phyloP scores from a whole-genome alignment of 306 rosid genomes.

The Lagenaria siceraria region DNA sequence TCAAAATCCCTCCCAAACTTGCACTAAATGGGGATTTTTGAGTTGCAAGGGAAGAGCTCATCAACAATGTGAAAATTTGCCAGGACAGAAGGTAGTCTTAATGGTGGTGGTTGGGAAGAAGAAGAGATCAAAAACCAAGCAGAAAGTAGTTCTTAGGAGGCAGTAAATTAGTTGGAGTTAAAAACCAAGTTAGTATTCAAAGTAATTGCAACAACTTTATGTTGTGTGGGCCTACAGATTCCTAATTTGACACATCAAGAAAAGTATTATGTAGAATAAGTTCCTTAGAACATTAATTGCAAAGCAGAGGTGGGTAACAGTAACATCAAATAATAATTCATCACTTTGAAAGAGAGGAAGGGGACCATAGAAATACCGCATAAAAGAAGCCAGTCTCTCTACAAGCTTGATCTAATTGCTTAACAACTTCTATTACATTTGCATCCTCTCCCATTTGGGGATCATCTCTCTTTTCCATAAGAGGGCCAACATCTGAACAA shows the following conservation, averaged over 20 bases:
- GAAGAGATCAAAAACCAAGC: not conserved
- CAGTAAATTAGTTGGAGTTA: not conserved
- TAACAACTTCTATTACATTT: slow-evolving; percentile 45
- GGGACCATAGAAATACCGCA: slow-evolving; percentile 36
- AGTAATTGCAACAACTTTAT: not conserved
- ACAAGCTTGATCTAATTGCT: slow-evolving; percentile 73
- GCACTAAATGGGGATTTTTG: too few relatives aligned
- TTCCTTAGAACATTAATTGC: not conserved
- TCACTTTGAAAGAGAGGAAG: not conserved
- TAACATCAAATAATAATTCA: not conserved
- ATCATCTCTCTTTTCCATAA: slow-evolving; percentile 52
- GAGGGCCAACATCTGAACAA: slow-evolving; percentile 49
- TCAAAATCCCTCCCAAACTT: too few relatives aligned
- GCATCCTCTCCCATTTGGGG: slow-evolving; percentile 56
- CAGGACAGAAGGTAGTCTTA: not conserved
- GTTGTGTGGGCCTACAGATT: not conserved
- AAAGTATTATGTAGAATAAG: not conserved
- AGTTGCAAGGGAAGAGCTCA: too few relatives aligned
- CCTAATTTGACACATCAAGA: not conserved
- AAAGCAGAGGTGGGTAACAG: not conserved
- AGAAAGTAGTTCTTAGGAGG: not conserved
- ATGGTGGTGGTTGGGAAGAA: not conserved
- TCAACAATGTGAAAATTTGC: too few relatives aligned
- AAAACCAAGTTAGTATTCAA: not conserved
- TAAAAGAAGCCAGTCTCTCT: slow-evolving; percentile 86